Evolutionary conservation across 768 basidiomycete species (phyloP).

Genomic region (Leccinum uliginosum): DNA sequence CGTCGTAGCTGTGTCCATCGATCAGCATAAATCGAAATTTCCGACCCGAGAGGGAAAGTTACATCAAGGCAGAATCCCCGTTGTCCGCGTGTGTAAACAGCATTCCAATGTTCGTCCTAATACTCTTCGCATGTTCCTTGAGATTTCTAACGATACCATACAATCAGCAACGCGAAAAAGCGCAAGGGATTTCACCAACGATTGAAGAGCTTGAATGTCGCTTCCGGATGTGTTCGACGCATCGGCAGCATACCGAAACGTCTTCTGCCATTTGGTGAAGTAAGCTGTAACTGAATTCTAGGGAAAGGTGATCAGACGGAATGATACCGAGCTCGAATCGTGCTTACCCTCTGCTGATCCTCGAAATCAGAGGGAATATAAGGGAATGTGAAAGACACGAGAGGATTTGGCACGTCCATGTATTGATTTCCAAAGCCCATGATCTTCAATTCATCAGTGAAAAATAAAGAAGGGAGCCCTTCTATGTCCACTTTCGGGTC

Average conservation of each 20-base stretch:
- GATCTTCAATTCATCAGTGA: constrained; percentile 10
- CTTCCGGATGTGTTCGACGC: constrained; percentile 10
- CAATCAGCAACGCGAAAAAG: background rate
- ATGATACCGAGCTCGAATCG: background rate
- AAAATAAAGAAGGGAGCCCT: constrained; percentile 22
- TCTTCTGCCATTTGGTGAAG: constrained; percentile 17
- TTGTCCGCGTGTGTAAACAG: constrained; percentile 17
- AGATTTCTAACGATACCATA: constrained; percentile 6
- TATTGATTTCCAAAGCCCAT: constrained; percentile 1
- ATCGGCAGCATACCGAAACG: constrained; percentile 15
- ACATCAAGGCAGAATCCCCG: constrained; percentile 12
- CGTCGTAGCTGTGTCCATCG: constrained; percentile 20
- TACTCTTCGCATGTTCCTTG: constrained; percentile 10
- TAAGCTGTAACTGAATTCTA: constrained; percentile 4
- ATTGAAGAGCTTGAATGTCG: constrained; percentile 10
- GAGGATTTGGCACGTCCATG: constrained; percentile 17
- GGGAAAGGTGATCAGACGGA: background rate
- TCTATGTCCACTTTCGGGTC: constrained; percentile 15
- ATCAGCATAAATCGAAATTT: background rate
- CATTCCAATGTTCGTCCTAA: constrained; percentile 15
- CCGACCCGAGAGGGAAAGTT: background rate
- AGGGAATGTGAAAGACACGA: constrained; percentile 13
- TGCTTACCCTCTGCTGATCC: constrained; percentile 9
- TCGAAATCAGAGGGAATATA: constrained; percentile 18
- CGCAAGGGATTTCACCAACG: constrained; percentile 3